These are phyloP conservation scores for Aspergillus puulaauensis DNA, from an alignment of 2,329 filamentous ascomycete genomes.

Conservation along the genomic window DNA sequence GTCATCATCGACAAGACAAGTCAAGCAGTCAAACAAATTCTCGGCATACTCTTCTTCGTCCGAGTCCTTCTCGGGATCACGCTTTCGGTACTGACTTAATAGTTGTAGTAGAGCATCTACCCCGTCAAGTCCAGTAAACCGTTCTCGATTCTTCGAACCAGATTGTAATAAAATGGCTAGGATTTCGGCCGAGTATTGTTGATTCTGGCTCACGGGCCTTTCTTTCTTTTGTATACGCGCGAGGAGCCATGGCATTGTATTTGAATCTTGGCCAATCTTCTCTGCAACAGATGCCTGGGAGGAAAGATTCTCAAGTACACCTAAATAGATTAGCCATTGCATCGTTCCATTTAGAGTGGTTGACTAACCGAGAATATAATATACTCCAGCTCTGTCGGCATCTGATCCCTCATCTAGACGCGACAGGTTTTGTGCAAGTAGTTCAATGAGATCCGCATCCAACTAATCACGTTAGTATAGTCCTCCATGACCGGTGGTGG, in stretches of 20 bases:
- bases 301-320: conserved; percentile 81
- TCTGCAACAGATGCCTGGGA: conserved; percentile 69
- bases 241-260: conserved; percentile 74
- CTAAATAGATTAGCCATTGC: conserved; percentile 22
- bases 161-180: conserved; percentile 84
- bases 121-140: conserved; percentile 66
- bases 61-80: conserved; percentile 79
- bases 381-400: conserved; percentile 79
- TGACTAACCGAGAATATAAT: conserved; percentile 66
- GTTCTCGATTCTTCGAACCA: conserved; percentile 63
- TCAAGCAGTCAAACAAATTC: conserved; percentile 85
- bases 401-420: conserved; percentile 73
- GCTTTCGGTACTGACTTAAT: conserved; percentile 78
- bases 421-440: conserved; percentile 59
- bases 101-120: conserved; percentile 80
- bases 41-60: conserved; percentile 95
- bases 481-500: no score
- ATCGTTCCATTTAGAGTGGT: no score
- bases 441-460: conserved; percentile 43
- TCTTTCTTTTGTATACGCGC: conserved; percentile 70
- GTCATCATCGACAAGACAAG: conserved; percentile 73
- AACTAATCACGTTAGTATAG: conserved; percentile 31
- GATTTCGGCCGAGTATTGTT: conserved; percentile 91
- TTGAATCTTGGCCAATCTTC: conserved; percentile 67
- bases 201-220: conserved; percentile 75